Percentiles rank a stretch among this genome's conserved stretches.
These are phyloP conservation scores for Erucastrum elatum DNA, from an alignment of 345 rosid genomes.

Conservation along the genomic window DNA sequence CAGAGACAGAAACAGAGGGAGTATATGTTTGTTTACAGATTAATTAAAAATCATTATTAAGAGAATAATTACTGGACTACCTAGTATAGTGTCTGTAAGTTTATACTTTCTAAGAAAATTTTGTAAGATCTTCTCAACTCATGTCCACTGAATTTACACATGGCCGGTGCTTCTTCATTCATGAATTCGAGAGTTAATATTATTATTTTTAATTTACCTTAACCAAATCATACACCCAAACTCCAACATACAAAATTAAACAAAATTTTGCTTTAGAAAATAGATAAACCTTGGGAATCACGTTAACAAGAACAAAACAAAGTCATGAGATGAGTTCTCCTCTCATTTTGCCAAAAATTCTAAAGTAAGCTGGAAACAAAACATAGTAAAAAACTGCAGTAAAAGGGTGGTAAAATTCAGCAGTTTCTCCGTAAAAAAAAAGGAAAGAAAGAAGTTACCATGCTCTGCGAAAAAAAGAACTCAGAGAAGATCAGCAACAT, in stretches of 20 bases:
- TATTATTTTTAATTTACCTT: not conserved
- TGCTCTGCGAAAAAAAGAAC: not conserved
- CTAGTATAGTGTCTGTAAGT: constrained; percentile 3
- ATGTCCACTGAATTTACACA: constrained; percentile 29
- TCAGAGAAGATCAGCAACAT: constrained; percentile 68
- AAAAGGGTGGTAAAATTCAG: not conserved
- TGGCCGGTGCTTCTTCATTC: constrained; percentile 21
- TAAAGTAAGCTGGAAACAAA: not conserved
- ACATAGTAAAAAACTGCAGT: constrained; percentile 9
- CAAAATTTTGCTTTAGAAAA: not conserved
- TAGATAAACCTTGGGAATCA: not conserved
- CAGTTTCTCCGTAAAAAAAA: not conserved
- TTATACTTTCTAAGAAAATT: constrained; percentile 33
- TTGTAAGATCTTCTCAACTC: constrained; percentile 17
- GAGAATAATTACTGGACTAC: not conserved
- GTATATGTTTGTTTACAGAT: not conserved
- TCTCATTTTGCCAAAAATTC: constrained; percentile 5
- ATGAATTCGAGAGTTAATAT: not conserved
- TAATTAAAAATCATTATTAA: not conserved
- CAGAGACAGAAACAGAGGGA: too few species aligned
- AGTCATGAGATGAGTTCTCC: constrained; percentile 22
- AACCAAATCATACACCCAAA: not conserved
- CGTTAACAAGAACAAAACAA: constrained; percentile 16
- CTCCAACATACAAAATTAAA: not conserved
- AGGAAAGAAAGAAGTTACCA: not conserved